phyloP scores from a whole-genome alignment of 1,284 basidiomycete species.

The Trichosporon asahii region DNA sequence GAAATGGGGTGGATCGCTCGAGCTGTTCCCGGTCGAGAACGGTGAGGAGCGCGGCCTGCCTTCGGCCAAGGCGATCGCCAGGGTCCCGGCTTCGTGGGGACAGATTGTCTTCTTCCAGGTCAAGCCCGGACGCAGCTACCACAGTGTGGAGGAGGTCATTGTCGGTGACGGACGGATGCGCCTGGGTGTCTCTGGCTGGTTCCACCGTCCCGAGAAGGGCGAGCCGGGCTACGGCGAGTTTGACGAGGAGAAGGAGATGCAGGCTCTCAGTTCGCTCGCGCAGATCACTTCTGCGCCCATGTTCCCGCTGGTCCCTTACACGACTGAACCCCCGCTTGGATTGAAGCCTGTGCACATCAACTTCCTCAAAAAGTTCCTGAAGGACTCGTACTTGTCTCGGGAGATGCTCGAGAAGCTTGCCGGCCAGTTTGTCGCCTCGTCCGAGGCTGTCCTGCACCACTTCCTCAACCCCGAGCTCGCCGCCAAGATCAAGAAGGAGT shows the following conservation, averaged over 20 bases:
- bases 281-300: constrained; percentile 59
- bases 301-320: constrained; percentile 50
- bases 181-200: constrained; percentile 93
- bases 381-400: constrained; percentile 82
- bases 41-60: constrained; percentile 50
- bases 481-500: constrained; percentile 62
- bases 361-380: constrained; percentile 77
- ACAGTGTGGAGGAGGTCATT: constrained; percentile 96
- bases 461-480: constrained; percentile 73
- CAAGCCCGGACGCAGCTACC: constrained; percentile 77
- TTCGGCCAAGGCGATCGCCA: constrained; percentile 39
- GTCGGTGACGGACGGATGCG: constrained; percentile 69
- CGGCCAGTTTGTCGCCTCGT: constrained; percentile 79
- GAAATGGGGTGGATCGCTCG: constrained; percentile 89
- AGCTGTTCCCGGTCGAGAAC: constrained; percentile 73
- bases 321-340: constrained; percentile 44
- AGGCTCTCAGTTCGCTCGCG: constrained; percentile 55
- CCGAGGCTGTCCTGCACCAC: constrained; percentile 82
- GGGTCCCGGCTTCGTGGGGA: constrained; percentile 69
- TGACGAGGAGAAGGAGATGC: constrained; percentile 68
- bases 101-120: constrained; percentile 94
- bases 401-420: constrained; percentile 78
- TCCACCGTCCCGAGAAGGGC: constrained; percentile 84
- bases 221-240: constrained; percentile 75
- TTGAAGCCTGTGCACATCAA: constrained; percentile 63